Percentiles rank a stretch among this genome's conserved stretches.
These are phyloP conservation scores for Botrytis hyacinthi DNA, from an alignment of 2,329 filamentous ascomycete genomes.

Conservation along the genomic window DNA sequence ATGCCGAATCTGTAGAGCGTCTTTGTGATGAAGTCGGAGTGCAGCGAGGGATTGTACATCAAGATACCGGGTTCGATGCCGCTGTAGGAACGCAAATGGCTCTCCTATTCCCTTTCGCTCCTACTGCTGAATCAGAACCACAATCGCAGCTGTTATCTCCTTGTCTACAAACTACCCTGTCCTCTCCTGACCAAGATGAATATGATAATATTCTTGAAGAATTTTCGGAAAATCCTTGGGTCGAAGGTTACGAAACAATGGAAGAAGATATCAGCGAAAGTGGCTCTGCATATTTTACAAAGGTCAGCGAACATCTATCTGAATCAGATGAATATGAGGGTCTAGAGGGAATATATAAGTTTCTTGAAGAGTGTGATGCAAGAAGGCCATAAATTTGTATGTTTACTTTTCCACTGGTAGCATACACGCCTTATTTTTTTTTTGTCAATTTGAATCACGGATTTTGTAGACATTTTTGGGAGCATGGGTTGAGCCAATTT, in stretches of 20 bases:
- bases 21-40: constrained; percentile 88
- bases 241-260: constrained; percentile 38
- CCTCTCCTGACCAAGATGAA: constrained; percentile 35
- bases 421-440: constrained; percentile 1
- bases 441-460: background rate
- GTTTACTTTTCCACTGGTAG: background rate
- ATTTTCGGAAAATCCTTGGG: constrained; percentile 35
- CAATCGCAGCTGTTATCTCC: constrained; percentile 28
- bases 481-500: background rate
- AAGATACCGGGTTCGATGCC: constrained; percentile 72
- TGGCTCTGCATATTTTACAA: constrained; percentile 36
- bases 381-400: background rate
- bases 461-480: background rate
- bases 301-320: constrained; percentile 43
- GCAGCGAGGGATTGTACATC: constrained; percentile 70
- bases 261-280: constrained; percentile 32
- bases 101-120: constrained; percentile 82
- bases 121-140: constrained; percentile 47
- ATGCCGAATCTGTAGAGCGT: constrained; percentile 74
- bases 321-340: constrained; percentile 51
- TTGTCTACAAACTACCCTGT: constrained; percentile 24
- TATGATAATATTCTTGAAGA: constrained; percentile 30
- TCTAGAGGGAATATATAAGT: constrained; percentile 63
- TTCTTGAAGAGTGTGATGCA: constrained; percentile 61
- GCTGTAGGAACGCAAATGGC: constrained; percentile 69